Evolutionary conservation across 2,329 filamentous ascomycete genomes (phyloP).

Genomic region (Neofusicoccum ribis): DNA sequence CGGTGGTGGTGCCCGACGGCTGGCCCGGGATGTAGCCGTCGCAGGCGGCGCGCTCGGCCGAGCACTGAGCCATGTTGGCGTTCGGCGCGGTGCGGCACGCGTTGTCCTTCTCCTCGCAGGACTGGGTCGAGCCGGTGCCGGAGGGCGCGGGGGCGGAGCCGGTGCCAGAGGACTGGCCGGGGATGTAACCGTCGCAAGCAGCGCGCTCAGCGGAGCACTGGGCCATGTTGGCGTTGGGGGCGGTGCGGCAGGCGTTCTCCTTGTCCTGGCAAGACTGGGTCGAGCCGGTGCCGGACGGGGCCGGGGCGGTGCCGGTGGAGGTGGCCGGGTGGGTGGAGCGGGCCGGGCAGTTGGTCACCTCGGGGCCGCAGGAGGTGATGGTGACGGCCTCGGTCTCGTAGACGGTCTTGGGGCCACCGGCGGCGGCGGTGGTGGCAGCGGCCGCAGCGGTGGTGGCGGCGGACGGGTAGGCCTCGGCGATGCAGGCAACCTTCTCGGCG

Average conservation of each 20-base stretch:
- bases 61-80: not conserved
- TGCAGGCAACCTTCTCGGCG: not conserved
- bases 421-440: not conserved
- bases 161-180: not conserved
- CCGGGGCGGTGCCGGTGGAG: not conserved
- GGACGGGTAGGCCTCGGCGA: no score
- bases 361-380: conserved; percentile 21
- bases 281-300: not conserved
- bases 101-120: not conserved
- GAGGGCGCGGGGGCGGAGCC: not conserved
- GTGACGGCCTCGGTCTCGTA: conserved; percentile 17
- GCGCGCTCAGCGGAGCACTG: not conserved
- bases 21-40: no score
- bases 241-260: not conserved
- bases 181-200: not conserved
- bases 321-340: conserved; percentile 14
- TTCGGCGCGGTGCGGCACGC: not conserved
- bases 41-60: not conserved
- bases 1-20: not conserved
- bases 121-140: not conserved
- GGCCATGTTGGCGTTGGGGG: not conserved
- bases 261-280: not conserved
- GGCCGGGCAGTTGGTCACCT: conserved; percentile 24
- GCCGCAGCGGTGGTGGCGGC: conserved; percentile 9
- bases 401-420: conserved; percentile 17